Conservation (phyloP, 495 filamentous ascomycete species). For the Lophium mytilinum region DNA sequence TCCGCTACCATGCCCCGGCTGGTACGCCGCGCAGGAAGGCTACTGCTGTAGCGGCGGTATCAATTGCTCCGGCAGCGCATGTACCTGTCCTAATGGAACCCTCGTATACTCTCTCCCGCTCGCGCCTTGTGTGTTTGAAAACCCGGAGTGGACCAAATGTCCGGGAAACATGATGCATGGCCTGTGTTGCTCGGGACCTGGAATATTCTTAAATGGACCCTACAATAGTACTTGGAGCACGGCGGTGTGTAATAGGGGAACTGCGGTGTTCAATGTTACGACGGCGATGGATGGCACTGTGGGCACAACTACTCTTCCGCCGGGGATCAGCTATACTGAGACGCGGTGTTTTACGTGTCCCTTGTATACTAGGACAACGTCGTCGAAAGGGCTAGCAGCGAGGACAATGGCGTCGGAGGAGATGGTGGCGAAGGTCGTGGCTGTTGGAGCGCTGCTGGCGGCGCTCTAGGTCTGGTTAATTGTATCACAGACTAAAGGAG, state of each 20-base stretch:
- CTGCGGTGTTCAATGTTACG: background rate
- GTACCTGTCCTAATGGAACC: background rate
- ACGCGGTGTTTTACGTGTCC: conserved; percentile 1
- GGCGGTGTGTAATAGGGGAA: background rate
- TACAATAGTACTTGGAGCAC: background rate
- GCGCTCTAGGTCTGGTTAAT: no score
- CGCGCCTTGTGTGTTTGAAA: background rate
- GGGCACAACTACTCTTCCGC: background rate
- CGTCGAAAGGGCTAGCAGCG: background rate
- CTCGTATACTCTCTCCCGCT: background rate
- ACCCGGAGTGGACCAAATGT: background rate
- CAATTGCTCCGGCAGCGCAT: background rate
- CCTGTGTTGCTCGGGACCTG: background rate
- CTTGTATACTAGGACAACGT: background rate
- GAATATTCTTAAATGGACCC: background rate
- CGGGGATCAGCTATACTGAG: background rate
- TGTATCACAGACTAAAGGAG: no score
- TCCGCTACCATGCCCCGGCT: background rate
- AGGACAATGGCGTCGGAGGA: background rate
- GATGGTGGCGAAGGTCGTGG: background rate
- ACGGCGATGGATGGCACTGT: background rate
- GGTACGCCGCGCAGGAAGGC: background rate
- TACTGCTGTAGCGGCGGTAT: background rate
- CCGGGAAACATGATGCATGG: background rate
- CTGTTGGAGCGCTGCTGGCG: background rate